Base-by-base conservation (phyloP, 2,329 filamentous ascomycete genomes). In the Monascus ruber region DNA sequence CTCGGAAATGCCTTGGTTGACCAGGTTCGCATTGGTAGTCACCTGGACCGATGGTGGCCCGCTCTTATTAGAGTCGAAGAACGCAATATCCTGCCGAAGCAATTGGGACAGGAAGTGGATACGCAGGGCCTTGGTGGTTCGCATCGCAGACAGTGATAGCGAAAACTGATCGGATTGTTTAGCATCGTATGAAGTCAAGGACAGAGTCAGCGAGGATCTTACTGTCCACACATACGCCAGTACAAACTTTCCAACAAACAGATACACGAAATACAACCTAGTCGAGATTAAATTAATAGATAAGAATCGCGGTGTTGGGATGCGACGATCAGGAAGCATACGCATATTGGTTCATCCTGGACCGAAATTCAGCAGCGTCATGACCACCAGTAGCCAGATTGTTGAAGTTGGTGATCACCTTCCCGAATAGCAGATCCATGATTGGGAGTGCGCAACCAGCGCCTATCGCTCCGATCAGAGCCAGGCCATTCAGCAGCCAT, bases 1-100 rank as follows among this genome's bases (percentile, higher is more conserved):
- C 39, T 66, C 63, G 10, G 60, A 54, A 37, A 65, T 65, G 11
- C 63, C 64, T 31, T 56, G 49, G 28, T 65, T 62, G 39, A 66
- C 51, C 2, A 52, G 50, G 39, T 61, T 60, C 40, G 56, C 58
- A 40, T 62, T 54, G 32, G 50, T 49, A 1, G 45, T 51, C 6
- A 47, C 41, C 28, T 39, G 39, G 5, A 47, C 42, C 31, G 45
- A 45, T 3, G 42, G 47, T 24, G 47, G 47, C 5, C 47, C 50
- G 36, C 47, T 48, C 33, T 34, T 42, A 28, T 39, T 34, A 7
- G 45, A 43, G 39, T 54, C 51, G 32, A 54, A 54, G 39, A 49
- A 46, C 42, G 45, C 48, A 24, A 54, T 42, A 11, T 55, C 51
- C 35, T 53, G 51, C 6, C 52, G 49, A 2, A 57, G 43, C 6